Base-by-base conservation (phyloP, 2,329 filamentous ascomycete species). In the Arthrinium phaeospermum region DNA sequence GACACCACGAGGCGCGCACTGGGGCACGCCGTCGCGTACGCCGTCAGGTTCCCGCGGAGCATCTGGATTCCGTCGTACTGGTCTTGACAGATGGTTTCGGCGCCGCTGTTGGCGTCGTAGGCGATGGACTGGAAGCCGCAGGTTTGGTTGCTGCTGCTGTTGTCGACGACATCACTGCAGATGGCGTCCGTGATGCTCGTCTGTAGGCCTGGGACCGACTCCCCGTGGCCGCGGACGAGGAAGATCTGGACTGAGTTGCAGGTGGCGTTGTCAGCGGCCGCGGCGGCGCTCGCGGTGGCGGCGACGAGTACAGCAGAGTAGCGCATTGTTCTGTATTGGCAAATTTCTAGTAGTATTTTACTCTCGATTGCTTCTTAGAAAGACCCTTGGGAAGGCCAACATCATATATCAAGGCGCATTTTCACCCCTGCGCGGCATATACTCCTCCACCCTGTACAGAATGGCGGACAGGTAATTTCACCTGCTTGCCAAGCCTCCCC, bases 201-300 rank as follows among this genome's bases (percentile, higher is more conserved):
- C 46, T 49, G 68, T 3, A 37, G 45, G 47, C 68, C 68, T 4
- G 68, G 68, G 45, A 69, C 41, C 19, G 27, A 24, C 47, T 69
- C 68, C 8, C 68, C 47, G 46, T 69, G 68, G 27, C 68, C 68
- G 68, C 68, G 68, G 16, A 53, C 27, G 16, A 69, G 68, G 68
- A 69, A 69, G 27, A 69, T 37, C 13, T 69, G 46, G 27, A 69
- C 47, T 0, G 27, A 46, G 68, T 69, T 69, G 46, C 68, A 69
- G 68, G 24, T 49, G 45, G 68, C 37, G 24, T n/a, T n/a, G 27
- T 24, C 22, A 6, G 30, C 8, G 22, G 46, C 19, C 19, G 45
- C 68, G 10, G 41, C 12, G 41, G 41, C 64, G 64, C 41, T 30
- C 5, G 24, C 14, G 24, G 67, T 30, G 22, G 46, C 44, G 14